Percentiles rank a stretch among this genome's conserved stretches.
These are phyloP conservation scores for Jamesozyma lodderae DNA, from an alignment of 805 yeast species.

Conservation along the genomic window DNA sequence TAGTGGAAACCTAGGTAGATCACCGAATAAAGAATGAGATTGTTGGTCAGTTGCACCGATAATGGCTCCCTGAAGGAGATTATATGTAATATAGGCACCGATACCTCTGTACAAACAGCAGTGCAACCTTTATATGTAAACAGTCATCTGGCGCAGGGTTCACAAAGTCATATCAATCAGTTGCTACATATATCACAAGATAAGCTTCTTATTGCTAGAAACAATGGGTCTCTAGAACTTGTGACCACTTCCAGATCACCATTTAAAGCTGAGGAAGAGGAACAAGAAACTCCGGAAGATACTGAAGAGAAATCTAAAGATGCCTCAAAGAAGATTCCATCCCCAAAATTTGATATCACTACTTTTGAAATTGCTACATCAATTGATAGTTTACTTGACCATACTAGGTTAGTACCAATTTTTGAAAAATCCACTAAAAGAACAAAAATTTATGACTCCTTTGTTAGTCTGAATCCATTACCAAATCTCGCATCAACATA, in stretches of 20 bases:
- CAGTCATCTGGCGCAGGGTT: conserved; percentile 35
- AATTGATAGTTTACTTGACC: conserved; percentile 17
- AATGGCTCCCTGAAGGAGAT: conserved; percentile 60
- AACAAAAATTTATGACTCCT: conserved; percentile 30
- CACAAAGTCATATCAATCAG: conserved; percentile 33
- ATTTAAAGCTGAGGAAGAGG: conserved; percentile 5
- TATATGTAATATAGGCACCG: conserved; percentile 57
- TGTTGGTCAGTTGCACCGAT: conserved; percentile 57
- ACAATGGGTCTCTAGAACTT: conserved; percentile 36
- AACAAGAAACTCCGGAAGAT: not conserved
- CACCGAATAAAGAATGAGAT: conserved; percentile 38
- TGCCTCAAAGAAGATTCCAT: not conserved
- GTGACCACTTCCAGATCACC: conserved; percentile 26
- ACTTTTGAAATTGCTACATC: conserved; percentile 17
- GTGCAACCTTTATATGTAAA: conserved; percentile 51
- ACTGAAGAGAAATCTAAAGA: not conserved
- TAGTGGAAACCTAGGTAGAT: not conserved
- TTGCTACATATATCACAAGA: conserved; percentile 28
- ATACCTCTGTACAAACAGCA: conserved; percentile 65
- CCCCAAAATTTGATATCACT: conserved; percentile 13
- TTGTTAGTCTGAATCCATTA: conserved; percentile 28
- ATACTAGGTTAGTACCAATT: conserved; percentile 15
- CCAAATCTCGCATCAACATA: conserved; percentile 19
- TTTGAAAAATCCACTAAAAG: conserved; percentile 23
- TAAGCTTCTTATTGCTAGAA: conserved; percentile 38